These are phyloP conservation scores for Talaromyces proteolyticus DNA, from an alignment of 495 filamentous ascomycete species.

Conservation along the genomic window DNA sequence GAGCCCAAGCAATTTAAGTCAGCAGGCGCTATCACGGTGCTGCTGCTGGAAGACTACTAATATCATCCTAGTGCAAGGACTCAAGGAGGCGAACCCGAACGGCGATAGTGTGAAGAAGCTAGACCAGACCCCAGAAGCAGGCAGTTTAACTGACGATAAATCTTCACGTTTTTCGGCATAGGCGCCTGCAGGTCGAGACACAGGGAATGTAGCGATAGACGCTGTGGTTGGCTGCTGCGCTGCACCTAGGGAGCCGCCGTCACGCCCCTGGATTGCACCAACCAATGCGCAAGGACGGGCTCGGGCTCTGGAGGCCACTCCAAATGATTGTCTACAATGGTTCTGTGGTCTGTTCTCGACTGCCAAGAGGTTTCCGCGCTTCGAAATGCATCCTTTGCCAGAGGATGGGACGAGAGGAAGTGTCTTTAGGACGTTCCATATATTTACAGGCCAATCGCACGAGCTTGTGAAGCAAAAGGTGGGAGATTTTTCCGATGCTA, in stretches of 20 bases:
- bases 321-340: too few relatives aligned
- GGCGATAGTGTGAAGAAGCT: constrained; percentile 11
- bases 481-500: neutral
- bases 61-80: constrained; percentile 26
- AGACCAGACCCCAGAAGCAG: constrained; percentile 6
- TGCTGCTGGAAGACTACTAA: too few relatives aligned
- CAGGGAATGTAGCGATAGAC: neutral
- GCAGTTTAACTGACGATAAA: constrained; percentile 12
- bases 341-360: too few relatives aligned
- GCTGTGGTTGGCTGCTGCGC: constrained; percentile 3
- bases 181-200: constrained; percentile 1
- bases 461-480: too few relatives aligned
- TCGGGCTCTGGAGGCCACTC: neutral
- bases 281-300: neutral
- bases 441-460: too few relatives aligned
- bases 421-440: too few relatives aligned
- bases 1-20: too few relatives aligned
- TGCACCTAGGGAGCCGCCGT: constrained; percentile 8
- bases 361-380: too few relatives aligned
- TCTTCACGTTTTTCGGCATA: constrained; percentile 8
- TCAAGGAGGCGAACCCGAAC: constrained; percentile 1
- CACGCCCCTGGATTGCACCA: constrained; percentile 4
- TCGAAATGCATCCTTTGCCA: too few relatives aligned
- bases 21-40: too few relatives aligned
- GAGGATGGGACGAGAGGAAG: too few relatives aligned